Evolutionary conservation across 768 basidiomycete species (phyloP).

Genomic region (Macrolepiota fuliginosa): DNA sequence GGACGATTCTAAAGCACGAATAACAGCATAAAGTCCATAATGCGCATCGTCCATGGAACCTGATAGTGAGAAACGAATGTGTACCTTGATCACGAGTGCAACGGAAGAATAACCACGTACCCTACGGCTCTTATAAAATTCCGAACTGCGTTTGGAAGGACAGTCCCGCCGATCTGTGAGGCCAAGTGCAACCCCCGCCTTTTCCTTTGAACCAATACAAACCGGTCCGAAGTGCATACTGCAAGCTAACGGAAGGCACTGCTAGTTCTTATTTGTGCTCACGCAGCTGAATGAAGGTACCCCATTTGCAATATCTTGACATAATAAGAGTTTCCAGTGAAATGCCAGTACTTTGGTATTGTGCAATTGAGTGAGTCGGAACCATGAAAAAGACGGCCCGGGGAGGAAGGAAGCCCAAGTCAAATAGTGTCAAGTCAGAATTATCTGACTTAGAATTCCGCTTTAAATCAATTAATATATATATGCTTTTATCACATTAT

Average conservation of each 20-base stretch:
- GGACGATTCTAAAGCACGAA: constrained; percentile 43
- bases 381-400: constrained; percentile 38
- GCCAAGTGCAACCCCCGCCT: constrained; percentile 53
- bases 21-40: constrained; percentile 57
- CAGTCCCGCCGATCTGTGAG: constrained; percentile 58
- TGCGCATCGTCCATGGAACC: constrained; percentile 70
- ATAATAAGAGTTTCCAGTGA: no score
- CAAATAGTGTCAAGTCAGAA: no score
- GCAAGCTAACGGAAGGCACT: constrained; percentile 16
- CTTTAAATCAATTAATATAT: no score
- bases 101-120: constrained; percentile 28
- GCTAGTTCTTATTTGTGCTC: background rate
- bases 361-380: constrained; percentile 49
- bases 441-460: no score
- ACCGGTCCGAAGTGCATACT: constrained; percentile 44
- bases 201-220: constrained; percentile 66
- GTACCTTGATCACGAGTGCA: background rate
- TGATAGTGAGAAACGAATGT: constrained; percentile 30
- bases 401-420: constrained; percentile 51
- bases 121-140: constrained; percentile 52
- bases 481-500: no score
- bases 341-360: constrained; percentile 68
- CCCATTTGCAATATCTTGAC: constrained; percentile 57
- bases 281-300: constrained; percentile 26
- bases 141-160: constrained; percentile 58